Base-by-base conservation (phyloP, 1,139 yeast genomes). In the Lodderomyces metapsilosis region DNA sequence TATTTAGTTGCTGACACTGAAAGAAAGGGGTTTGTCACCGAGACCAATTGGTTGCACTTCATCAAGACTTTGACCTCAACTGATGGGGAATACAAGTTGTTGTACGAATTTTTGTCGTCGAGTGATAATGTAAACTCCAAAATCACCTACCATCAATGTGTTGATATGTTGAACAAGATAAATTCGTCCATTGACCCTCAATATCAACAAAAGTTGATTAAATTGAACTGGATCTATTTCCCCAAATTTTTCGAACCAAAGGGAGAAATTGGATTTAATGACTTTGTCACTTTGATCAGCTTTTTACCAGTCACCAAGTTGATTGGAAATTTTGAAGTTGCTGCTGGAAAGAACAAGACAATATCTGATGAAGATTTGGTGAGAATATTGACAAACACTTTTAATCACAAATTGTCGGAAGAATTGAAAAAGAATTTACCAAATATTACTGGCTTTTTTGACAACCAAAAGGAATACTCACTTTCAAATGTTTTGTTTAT, bases 1-100 rank as follows among this genome's bases (percentile, higher is more conserved):
- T 84, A 81, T 54, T 68, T 83, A 42, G 74, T 84, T 31, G 81
- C 88, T 20, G 92, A 84, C 57, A 70, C 71, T 43, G 73, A 74
- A 34, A 69, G 71, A 44, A 83, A 82, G 53, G 91, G 91, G 1
- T 82, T 71, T 50, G 64, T 84, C 38, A 73, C 74, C 33, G 74
- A 79, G 37, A 56, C 62, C 11, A 89, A 85, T 51, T 85, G 87
- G 78, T 61, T 76, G 32, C 66, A 68, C 28, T 81, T 84, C 55
- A 74, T 81, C 47, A 63, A 71, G 42, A 69, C 81, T 27, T 65
- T 84, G 46, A 74, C 80, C 36, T 65, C 74, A 37, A 68, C 69
- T 40, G 82, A 82, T 52, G 84, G 84, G 43, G 80, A 78, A 50
- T 76, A 78, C 57, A 76, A 78, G 50, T 61, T 80, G 33, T 62